Evolutionary conservation across 164 flowering plant species (phyloP), one percentile per base, ranked within the genome.

Genomic region (Malania oleifera): DNA sequence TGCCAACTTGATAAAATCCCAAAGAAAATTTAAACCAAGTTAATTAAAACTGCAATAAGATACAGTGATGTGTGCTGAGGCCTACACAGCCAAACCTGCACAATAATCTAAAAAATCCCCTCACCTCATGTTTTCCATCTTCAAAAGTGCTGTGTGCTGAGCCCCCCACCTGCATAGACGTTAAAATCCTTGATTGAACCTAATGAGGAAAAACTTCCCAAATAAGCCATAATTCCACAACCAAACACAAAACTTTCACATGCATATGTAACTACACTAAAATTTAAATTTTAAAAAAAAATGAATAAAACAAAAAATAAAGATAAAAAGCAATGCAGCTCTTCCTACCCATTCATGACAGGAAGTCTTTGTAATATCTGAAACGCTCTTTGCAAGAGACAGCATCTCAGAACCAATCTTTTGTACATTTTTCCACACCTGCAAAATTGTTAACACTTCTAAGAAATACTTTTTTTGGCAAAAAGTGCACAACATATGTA

Each of bases 361-460:
- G 50, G 71, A 65, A 59, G 51, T 53, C 48, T 61, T 65, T 44
- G 98, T 81, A 22, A 78, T 52, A 43, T 83, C 78, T 27, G 86
- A 76, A 28, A 91, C 78, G 60, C 79, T 63, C 63, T 77, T 78
- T 51, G 89, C 72, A 53, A 91, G 77, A 62, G 80, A 61, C 69
- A 69, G 61, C 70, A 91, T 75, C 58, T 83, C 88, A 62, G 66
- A 45, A 18, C 90, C 95, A 64, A 85, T 69, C 48, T 41, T 77
- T 40, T 82, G 72, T 49, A 87, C 65, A 65, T 76, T 84, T 43
- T 51, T 64, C 89, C 92, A 87, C 15, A 85, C 70, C 97, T 87
- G 75, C 34, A 57, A 61, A 19, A 35, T 0, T 26, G 8, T 26
- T 43, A 10, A 64, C 35, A 23, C 18, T 20, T 20, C n/a, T n/a